Evolutionary conservation across 2,329 filamentous ascomycete genomes (phyloP), one percentile per base, ranked within the genome.

Genomic region (Alternaria rosae): DNA sequence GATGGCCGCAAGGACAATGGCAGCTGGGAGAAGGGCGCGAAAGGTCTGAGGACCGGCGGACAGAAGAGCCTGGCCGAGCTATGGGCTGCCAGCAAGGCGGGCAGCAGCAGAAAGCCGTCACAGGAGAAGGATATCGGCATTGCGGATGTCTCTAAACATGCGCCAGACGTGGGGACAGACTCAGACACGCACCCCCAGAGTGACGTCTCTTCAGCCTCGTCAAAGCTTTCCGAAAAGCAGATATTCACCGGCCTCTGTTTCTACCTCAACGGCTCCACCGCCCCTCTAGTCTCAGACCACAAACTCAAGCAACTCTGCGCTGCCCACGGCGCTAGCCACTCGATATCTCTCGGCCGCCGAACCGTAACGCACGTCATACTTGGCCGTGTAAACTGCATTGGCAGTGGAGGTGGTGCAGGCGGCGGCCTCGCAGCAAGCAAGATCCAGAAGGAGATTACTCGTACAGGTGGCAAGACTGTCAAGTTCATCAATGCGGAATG

Each of bases 241-340:
- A 86, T 96, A 55, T 94, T 97, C 76, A 80, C 86, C 45, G 87
- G 89, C 15, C 85, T 93, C 21, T 89, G 87, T 54, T 86, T 97
- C 70, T 95, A 94, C 80, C 86, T 97, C 79, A 97, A 97, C 79
- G 93, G 93, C 63, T 94, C 91, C 68, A 97, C 93, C 3, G 86
- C 89, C 62, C 93, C 94, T 1, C 79, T 88, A 23, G 86, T 97
- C 64, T 96, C 92, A 13, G 94, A 97, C 78, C 92, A 97, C 81
- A 91, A 88, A 76, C 86, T 97, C 59, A 96, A 95, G 82, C 89
- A 89, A 57, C 79, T 96, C 15, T 85, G 97, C 38, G 87, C 86
- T 6, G 84, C 88, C 59, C 88, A 97, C 74, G 94, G 94, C 20
- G 94, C 88, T 1, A 83, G 81, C 43, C 84, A 92, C 69, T 90